A percentile compares a stretch with the other conserved stretches of the same genome.
phyloP scores from a whole-genome alignment of 345 rosid species.

The Eucalyptus decipiens region DNA sequence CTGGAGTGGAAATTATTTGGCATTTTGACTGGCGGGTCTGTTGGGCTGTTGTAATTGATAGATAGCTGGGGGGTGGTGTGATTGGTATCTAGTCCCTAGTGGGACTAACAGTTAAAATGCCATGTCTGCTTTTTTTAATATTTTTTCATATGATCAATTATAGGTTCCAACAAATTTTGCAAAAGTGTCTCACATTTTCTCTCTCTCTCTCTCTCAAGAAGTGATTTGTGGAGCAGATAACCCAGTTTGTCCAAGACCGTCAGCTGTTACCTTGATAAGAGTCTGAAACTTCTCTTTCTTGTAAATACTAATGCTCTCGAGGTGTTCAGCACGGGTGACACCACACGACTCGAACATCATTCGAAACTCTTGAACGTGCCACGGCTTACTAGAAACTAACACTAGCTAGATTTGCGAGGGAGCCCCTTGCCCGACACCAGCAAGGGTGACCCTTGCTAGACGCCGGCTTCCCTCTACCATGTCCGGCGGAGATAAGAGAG shows the following conservation, averaged over 20 bases:
- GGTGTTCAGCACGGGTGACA: neutral
- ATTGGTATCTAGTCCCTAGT: neutral
- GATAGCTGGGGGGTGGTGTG: neutral
- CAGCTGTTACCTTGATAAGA: neutral
- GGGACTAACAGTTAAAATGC: conserved; percentile 24
- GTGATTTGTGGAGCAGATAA: neutral
- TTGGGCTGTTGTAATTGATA: neutral
- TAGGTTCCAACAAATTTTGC: neutral
- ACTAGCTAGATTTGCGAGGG: too few species aligned
- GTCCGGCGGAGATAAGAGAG: too few species aligned
- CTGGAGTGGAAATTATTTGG: neutral
- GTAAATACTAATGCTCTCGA: neutral
- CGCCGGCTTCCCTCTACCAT: too few species aligned
- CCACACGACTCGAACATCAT: neutral
- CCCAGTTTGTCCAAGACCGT: neutral
- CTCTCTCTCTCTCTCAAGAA: neutral
- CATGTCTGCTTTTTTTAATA: neutral
- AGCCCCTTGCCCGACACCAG: too few species aligned
- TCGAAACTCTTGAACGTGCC: neutral
- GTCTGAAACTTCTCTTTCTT: neutral
- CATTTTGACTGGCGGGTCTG: conserved; percentile 27
- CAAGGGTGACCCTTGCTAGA: too few species aligned
- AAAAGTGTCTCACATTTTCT: neutral
- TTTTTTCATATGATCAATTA: neutral
- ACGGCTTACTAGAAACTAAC: fast-evolving